phyloP scores from a whole-genome alignment of 1,284 basidiomycete species.

The Tetrapyrgos nigripes region DNA sequence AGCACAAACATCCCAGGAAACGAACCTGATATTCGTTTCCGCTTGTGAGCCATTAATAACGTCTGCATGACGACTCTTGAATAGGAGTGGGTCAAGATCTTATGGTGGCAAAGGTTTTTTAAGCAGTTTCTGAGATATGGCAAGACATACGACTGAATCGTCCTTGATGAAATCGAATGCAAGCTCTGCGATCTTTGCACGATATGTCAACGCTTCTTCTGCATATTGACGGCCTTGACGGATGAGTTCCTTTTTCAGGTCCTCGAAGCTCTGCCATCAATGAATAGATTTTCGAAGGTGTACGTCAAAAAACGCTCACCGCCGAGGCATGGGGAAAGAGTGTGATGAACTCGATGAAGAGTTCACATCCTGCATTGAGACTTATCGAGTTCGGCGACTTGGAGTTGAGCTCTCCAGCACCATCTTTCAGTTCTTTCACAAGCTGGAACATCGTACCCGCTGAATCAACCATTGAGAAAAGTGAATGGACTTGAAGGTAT shows the following conservation, averaged over 20 bases:
- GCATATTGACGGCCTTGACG: slow-evolving; percentile 82
- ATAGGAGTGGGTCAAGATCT: slow-evolving; percentile 96
- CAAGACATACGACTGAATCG: slow-evolving; percentile 76
- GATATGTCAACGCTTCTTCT: slow-evolving; percentile 82
- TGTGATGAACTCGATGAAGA: slow-evolving; percentile 90
- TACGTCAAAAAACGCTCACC: slow-evolving; percentile 48
- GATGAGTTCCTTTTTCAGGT: slow-evolving; percentile 84
- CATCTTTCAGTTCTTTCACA: slow-evolving; percentile 81
- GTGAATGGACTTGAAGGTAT: not conserved
- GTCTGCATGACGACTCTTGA: slow-evolving; percentile 97
- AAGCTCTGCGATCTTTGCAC: slow-evolving; percentile 90
- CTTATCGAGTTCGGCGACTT: slow-evolving; percentile 83
- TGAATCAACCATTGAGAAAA: slow-evolving; percentile 27
- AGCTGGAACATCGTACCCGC: slow-evolving; percentile 93
- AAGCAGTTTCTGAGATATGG: slow-evolving; percentile 5
- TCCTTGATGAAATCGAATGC: slow-evolving; percentile 94
- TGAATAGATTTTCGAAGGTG: slow-evolving; percentile 9
- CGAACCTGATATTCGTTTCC: slow-evolving; percentile 85
- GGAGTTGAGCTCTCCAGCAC: slow-evolving; percentile 69
- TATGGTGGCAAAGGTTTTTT: slow-evolving; percentile 19
- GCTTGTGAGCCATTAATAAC: slow-evolving; percentile 86
- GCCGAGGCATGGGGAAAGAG: slow-evolving; percentile 84
- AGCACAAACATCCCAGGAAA: not conserved
- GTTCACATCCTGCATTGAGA: slow-evolving; percentile 87
- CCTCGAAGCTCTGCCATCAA: slow-evolving; percentile 69